These are phyloP conservation scores for Cladorrhinum sp. DNA, from an alignment of 2,329 filamentous ascomycete genomes.

Conservation along the genomic window DNA sequence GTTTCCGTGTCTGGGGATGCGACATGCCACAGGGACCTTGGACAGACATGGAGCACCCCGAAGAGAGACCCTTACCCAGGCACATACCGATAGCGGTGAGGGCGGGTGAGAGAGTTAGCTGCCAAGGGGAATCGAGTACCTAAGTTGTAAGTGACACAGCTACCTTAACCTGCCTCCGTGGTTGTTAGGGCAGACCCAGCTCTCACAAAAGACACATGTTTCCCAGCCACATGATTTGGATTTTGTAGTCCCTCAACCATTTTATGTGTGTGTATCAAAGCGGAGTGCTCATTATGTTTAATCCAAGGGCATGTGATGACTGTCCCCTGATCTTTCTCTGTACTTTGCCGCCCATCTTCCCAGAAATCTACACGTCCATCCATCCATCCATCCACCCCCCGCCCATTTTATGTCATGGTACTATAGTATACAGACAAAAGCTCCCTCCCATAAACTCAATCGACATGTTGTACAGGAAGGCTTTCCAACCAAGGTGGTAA, in stretches of 20 bases:
- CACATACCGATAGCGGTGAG: background rate
- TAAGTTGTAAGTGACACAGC: no score
- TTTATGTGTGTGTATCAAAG: conserved; percentile 5
- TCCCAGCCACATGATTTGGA: conserved; percentile 1
- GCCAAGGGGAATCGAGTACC: background rate
- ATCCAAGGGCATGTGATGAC: background rate
- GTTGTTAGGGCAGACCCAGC: background rate
- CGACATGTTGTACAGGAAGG: background rate
- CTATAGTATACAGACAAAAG: background rate
- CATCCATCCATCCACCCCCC: background rate
- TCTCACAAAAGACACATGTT: background rate
- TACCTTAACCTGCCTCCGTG: background rate
- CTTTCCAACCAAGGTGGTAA: background rate
- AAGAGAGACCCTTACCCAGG: no score
- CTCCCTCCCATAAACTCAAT: background rate
- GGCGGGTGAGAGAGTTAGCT: background rate
- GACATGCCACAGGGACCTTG: background rate
- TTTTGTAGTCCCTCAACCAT: background rate
- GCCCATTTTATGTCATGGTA: background rate
- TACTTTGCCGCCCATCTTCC: background rate
- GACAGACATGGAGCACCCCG: background rate
- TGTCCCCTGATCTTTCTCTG: background rate
- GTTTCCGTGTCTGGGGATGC: background rate
- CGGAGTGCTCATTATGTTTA: background rate
- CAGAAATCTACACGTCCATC: background rate